Evolutionary conservation across 192 early-diverging fungal species (phyloP).

Genomic region (Tieghemiomyces parasiticus): DNA sequence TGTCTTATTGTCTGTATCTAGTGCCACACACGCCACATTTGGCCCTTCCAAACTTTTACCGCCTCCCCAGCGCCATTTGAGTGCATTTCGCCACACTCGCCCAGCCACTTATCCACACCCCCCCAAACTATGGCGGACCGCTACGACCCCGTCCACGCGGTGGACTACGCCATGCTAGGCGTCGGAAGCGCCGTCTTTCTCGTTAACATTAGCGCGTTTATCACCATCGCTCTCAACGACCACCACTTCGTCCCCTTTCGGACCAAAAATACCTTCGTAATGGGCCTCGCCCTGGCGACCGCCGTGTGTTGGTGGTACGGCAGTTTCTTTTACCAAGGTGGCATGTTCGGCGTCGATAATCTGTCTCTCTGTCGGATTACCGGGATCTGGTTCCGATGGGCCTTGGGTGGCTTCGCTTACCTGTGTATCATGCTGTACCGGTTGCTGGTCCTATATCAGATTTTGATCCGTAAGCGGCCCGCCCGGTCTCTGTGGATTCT

Average conservation of each 20-base stretch:
- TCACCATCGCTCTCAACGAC: not conserved
- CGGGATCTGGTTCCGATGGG: not conserved
- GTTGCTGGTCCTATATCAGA: not conserved
- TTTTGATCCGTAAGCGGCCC: slow-evolving; percentile 2
- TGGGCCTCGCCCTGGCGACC: not conserved
- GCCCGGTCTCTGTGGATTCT: not conserved
- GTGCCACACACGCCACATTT: no score
- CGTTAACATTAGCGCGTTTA: not conserved
- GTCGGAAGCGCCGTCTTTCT: not conserved
- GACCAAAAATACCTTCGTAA: not conserved
- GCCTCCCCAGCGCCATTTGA: no score
- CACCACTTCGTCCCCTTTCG: not conserved
- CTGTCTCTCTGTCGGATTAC: not conserved
- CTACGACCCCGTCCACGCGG: not conserved
- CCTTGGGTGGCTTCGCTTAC: slow-evolving; percentile 1
- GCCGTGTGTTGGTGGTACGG: not conserved
- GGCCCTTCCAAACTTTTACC: no score
- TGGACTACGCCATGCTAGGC: not conserved
- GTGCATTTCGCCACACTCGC: no score
- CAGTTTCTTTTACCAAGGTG: slow-evolving; percentile 1
- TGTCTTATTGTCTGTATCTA: no score
- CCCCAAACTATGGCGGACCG: no score
- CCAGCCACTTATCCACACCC: no score
- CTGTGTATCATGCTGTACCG: not conserved
- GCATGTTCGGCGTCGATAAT: not conserved